Evolutionary conservation across 1,139 yeast genomes (phyloP), one percentile per base, ranked within the genome.

Genomic region (Zygotorulaspora mrakii): DNA sequence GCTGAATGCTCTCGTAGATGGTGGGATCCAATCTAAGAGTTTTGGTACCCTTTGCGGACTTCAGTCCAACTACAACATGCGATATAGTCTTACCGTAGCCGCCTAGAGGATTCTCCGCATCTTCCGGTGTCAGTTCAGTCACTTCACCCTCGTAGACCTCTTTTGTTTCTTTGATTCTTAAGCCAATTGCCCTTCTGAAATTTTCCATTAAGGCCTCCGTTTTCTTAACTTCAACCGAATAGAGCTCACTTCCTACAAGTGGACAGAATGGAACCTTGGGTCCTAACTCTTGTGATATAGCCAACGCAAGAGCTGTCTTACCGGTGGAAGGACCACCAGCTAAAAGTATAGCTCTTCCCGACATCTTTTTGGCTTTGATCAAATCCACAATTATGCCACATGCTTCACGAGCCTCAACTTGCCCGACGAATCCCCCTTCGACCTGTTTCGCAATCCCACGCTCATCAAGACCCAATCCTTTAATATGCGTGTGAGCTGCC

Each of bases 261-360:
- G 98, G 98, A 61, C 96, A 89, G 61, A 91, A 91, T 34, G 99
- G 99, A 39, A 91, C 98, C 59, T 91, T 91, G 31, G 98, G 96
- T 1, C 99, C 99, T 54, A 91, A 72, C 63, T 91, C 98, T 62
- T 91, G 98, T 2, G 97, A 86, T 42, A 94, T 82, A 1, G 97
- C 98, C 44, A 94, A 69, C 0, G 98, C 97, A 58, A 91, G 72
- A 0, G 98, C 98, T 1, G 98, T 91, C 66, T 91, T 91, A 59
- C 98, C 98, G 3, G 97, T 89, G 3, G 97, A 97, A 12, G 98
- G 97, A 3, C 95, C 95, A 46, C 98, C 98, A 0, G 98, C 97
- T 40, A 91, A 71, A 47, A 91, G 68, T 34, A 91, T 80, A n/a
- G 97, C 98, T 61, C 88, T 86, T 20, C 98, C 98, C 41, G 95